Evolutionary conservation across 2,329 filamentous ascomycete genomes (phyloP).

Genomic region (Curvularia verruculosa): DNA sequence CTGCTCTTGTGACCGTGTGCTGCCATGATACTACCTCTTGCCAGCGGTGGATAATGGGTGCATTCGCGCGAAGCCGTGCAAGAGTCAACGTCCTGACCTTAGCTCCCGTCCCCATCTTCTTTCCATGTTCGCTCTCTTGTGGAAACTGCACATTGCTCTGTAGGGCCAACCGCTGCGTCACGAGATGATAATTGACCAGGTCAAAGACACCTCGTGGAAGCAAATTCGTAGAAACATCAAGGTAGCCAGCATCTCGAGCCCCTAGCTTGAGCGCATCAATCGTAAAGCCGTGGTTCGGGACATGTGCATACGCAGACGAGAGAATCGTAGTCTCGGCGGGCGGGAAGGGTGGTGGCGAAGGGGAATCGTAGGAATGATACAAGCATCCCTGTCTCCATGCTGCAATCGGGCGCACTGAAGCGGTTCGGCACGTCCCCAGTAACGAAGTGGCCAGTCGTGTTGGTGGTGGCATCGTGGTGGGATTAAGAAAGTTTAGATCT

Average conservation of each 20-base stretch:
- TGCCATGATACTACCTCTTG: constrained; percentile 71
- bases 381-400: constrained; percentile 26
- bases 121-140: constrained; percentile 38
- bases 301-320: constrained; percentile 76
- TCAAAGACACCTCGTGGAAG: constrained; percentile 81
- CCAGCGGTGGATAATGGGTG: constrained; percentile 75
- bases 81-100: constrained; percentile 76
- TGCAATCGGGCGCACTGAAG: constrained; percentile 25
- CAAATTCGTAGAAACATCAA: constrained; percentile 83
- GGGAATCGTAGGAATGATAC: constrained; percentile 49
- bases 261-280: constrained; percentile 73
- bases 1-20: constrained; percentile 14
- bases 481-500: constrained; percentile 16
- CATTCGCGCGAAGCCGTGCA: constrained; percentile 78
- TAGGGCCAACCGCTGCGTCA: constrained; percentile 68
- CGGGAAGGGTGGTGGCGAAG: constrained; percentile 65
- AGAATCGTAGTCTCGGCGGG: constrained; percentile 77
- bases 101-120: constrained; percentile 58
- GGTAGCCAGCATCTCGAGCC: constrained; percentile 82
- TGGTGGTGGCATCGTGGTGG: constrained; percentile 39
- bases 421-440: constrained; percentile 32
- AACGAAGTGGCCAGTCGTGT: constrained; percentile 32
- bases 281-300: constrained; percentile 85
- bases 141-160: constrained; percentile 55
- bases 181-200: constrained; percentile 78